These are phyloP conservation scores for Exobasidium rhododendri DNA, from an alignment of 1,284 basidiomycete species.

Conservation along the genomic window DNA sequence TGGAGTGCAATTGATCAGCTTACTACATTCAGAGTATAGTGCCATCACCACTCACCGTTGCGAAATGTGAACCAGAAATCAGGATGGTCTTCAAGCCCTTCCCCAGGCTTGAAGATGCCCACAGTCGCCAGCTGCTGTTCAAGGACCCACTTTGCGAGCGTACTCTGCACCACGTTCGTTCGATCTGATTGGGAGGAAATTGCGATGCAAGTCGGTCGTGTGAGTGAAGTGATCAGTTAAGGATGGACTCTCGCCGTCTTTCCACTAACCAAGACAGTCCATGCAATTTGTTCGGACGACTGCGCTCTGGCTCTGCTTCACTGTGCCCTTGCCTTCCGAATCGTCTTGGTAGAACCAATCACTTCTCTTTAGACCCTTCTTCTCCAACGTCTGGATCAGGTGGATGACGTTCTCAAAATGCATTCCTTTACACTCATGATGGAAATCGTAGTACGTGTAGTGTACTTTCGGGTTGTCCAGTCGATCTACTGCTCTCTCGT, in stretches of 20 bases:
- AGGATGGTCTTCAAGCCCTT: conserved; percentile 40
- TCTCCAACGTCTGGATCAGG: conserved; percentile 73
- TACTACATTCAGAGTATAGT: conserved; percentile 15
- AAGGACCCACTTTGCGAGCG: conserved; percentile 43
- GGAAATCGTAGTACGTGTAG: conserved; percentile 98
- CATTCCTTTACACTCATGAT: conserved; percentile 91
- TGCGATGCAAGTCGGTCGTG: too few relatives aligned
- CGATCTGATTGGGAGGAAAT: conserved; percentile 62
- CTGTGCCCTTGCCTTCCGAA: not conserved
- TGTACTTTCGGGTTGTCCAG: conserved; percentile 67
- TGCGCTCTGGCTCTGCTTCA: conserved; percentile 51
- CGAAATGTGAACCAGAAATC: conserved; percentile 70
- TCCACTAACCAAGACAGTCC: conserved; percentile 67
- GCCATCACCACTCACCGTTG: conserved; percentile 65
- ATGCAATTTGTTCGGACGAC: conserved; percentile 64
- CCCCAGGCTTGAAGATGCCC: conserved; percentile 40
- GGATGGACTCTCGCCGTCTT: not conserved
- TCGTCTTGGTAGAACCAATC: conserved; percentile 59
- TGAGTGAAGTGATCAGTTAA: not conserved
- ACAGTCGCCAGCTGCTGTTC: conserved; percentile 70
- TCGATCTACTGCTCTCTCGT: conserved; percentile 70
- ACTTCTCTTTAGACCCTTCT: conserved; percentile 67
- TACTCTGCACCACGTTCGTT: conserved; percentile 85
- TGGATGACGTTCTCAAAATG: conserved; percentile 87
- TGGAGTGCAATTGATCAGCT: not conserved